A percentile compares a stretch with the other conserved stretches of the same genome.
phyloP scores from a whole-genome alignment of 176 grass and related monocot genomes.

The Bolboschoenus planiculmis region DNA sequence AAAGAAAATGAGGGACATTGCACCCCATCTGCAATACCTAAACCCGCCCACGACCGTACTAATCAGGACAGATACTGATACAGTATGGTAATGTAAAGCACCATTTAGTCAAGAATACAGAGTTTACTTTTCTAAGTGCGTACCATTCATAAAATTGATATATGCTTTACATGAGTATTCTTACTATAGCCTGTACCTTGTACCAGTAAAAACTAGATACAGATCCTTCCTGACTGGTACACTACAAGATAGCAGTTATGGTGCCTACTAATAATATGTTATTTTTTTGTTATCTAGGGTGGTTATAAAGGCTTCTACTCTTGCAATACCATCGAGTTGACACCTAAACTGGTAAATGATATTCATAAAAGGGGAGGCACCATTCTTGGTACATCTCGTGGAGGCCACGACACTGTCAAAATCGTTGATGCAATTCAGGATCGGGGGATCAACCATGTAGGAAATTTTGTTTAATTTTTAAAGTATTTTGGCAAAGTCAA shows the following conservation, averaged over 20 bases:
- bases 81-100: background rate
- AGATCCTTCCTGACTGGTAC: background rate
- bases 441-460: constrained; percentile 65
- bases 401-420: constrained; percentile 64
- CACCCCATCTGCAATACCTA: too few relatives aligned
- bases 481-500: background rate
- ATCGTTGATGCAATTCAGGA: constrained; percentile 73
- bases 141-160: background rate
- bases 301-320: constrained; percentile 85
- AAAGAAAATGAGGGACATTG: too few relatives aligned
- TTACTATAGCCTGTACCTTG: background rate
- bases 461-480: background rate
- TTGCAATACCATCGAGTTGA: constrained; percentile 60
- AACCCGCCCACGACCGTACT: too few relatives aligned
- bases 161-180: background rate
- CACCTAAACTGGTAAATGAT: constrained; percentile 61
- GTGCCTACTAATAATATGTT: background rate
- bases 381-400: constrained; percentile 73
- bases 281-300: constrained; percentile 28
- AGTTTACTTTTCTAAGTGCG: background rate
- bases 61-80: background rate
- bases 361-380: constrained; percentile 89
- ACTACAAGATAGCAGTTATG: background rate
- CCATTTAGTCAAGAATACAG: background rate
- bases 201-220: background rate